Evolutionary conservation across 768 basidiomycete species (phyloP).

Genomic region (Naganishia friedmannii): DNA sequence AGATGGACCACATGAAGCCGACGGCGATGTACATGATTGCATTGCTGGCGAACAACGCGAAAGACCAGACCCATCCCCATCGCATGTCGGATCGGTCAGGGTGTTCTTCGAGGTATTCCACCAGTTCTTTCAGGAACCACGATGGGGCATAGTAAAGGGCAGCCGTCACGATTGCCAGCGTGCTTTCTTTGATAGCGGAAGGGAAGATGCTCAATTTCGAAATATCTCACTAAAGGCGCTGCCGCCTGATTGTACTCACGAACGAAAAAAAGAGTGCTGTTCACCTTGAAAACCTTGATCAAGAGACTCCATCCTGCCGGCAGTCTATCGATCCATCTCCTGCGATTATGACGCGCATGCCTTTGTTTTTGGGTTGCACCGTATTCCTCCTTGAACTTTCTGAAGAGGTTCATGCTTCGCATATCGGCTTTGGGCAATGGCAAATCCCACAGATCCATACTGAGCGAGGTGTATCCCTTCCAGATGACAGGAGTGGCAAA

Average conservation of each 20-base stretch:
- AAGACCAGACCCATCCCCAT: slow-evolving; percentile 71
- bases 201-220: not conserved
- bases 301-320: slow-evolving; percentile 45
- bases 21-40: slow-evolving; percentile 53
- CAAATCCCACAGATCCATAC: slow-evolving; percentile 80
- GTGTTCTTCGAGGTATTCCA: slow-evolving; percentile 67
- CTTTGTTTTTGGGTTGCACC: slow-evolving; percentile 40
- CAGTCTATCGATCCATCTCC: slow-evolving; percentile 11
- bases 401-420: slow-evolving; percentile 55
- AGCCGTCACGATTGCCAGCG: slow-evolving; percentile 47
- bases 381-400: slow-evolving; percentile 40
- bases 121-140: slow-evolving; percentile 62
- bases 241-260: slow-evolving; percentile 37
- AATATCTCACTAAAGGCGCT: too few relatives aligned
- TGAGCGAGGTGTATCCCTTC: slow-evolving; percentile 70
- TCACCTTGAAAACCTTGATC: slow-evolving; percentile 44
- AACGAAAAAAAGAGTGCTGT: slow-evolving; percentile 38
- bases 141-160: slow-evolving; percentile 55
- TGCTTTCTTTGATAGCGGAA: slow-evolving; percentile 32
- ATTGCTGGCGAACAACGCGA: slow-evolving; percentile 46
- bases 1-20: slow-evolving; percentile 46
- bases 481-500: slow-evolving; percentile 84
- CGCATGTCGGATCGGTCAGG: slow-evolving; percentile 57
- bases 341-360: slow-evolving; percentile 27
- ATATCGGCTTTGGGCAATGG: slow-evolving; percentile 73